Evolutionary conservation across 495 filamentous ascomycete genomes (phyloP).

Genomic region (Penicillium riverlandense): DNA sequence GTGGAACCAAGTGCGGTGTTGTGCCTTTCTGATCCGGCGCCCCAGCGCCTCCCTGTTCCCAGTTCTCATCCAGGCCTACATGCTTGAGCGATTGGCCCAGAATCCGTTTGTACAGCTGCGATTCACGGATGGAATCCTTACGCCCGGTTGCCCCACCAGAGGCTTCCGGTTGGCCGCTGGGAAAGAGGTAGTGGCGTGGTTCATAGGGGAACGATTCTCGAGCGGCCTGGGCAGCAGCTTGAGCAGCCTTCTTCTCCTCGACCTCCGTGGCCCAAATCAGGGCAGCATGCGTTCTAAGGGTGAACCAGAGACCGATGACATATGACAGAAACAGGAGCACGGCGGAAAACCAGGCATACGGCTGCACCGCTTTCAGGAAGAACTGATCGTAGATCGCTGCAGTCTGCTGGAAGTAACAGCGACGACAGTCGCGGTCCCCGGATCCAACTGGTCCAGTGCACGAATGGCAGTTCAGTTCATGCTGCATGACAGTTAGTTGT

Average conservation of each 20-base stretch:
- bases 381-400: conserved; percentile 83
- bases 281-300: conserved; percentile 89
- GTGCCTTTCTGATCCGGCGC: conserved; percentile 17
- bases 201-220: conserved; percentile 38
- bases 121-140: conserved; percentile 60
- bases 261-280: conserved; percentile 89
- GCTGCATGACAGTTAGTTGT: conserved; percentile 43
- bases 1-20: conserved; percentile 65
- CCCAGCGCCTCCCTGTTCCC: conserved; percentile 26
- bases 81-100: conserved; percentile 81
- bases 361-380: conserved; percentile 81
- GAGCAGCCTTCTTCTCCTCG: conserved; percentile 69
- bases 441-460: conserved; percentile 49
- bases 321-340: conserved; percentile 86
- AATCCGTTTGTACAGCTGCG: conserved; percentile 87
- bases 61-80: conserved; percentile 54
- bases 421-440: conserved; percentile 64
- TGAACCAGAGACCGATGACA: conserved; percentile 92
- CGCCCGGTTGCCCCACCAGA: conserved; percentile 14
- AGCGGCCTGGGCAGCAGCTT: conserved; percentile 20
- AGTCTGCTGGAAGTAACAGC: conserved; percentile 88
- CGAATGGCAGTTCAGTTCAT: conserved; percentile 83
- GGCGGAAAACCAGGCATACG: conserved; percentile 85
- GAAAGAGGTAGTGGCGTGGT: conserved; percentile 22
- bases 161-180: conserved; percentile 25